Evolutionary conservation across 1,284 basidiomycete species (phyloP).

Genomic region (Pascua sp.): DNA sequence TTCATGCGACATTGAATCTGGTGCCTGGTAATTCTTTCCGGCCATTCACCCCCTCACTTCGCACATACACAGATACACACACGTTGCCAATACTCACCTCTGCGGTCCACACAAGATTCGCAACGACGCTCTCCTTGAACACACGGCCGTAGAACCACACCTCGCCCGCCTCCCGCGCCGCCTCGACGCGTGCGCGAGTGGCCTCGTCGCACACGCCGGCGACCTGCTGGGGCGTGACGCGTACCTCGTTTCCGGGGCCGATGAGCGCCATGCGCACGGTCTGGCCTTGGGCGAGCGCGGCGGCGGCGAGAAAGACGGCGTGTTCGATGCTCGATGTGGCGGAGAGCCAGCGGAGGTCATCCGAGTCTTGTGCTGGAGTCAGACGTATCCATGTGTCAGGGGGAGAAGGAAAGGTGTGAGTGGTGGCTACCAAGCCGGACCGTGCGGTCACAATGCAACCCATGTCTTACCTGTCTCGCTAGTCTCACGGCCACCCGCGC

Average conservation of each 20-base stretch:
- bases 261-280: conserved; percentile 7
- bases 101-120: conserved; percentile 16
- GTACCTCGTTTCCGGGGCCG: conserved; percentile 1
- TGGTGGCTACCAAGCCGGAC: no score
- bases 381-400: no score
- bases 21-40: no score
- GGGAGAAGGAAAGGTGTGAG: no score
- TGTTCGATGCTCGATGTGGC: conserved; percentile 19
- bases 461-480: no score
- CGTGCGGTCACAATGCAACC: no score
- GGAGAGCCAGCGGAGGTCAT: conserved; percentile 25
- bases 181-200: not conserved
- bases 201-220: not conserved
- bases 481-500: no score
- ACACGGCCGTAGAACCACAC: conserved; percentile 25
- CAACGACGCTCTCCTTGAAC: conserved; percentile 17
- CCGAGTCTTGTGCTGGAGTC: conserved; percentile 2
- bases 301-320: conserved; percentile 29
- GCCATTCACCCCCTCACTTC: no score
- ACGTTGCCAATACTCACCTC: conserved; percentile 19
- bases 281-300: not conserved
- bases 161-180: conserved; percentile 5
- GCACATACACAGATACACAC: no score
- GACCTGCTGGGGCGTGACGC: not conserved
- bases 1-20: no score